Base-by-base conservation (phyloP, 306 rosid species). In the Fragaria nilgerrensis region DNA sequence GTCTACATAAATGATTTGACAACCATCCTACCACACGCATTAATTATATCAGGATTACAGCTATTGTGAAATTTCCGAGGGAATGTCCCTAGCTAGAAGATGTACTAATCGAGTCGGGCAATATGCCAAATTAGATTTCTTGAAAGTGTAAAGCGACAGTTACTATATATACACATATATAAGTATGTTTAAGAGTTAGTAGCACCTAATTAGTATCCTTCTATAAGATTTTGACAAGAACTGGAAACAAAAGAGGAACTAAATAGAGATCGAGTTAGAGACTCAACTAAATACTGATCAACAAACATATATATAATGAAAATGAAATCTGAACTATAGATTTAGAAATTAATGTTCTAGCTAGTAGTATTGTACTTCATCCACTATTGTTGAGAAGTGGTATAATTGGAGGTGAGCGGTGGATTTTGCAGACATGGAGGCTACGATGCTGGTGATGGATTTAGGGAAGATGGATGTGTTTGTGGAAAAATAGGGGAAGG, bases 81-180 rank as follows among this genome's bases (percentile, higher is more conserved):
- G 23, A 62, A 29, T 75, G 78, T 62, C 61, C 71, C 68, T 12
- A 62, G 53, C 72, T 50, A 66, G 29, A 66, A 61, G 9, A 27
- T 22, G 70, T 59, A 11, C 20, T 19, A 61, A 75, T 10, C 17
- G 55, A 74, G 77, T 59, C 15, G 44, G 59, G 71, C 59, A 75
- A 61, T 17, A 47, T 19, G 49, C 48, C 70, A 37, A 66, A 66
- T 75, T 50, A 41, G 77, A 74, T 68, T 20, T 58, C 44, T 12
- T 32, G 43, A 56, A 74, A 74, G 43, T 27, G 25, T 61, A 27
- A 12, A 13, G 13, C 13, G 44, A 16, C 13, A 1, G 19, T 63
- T 63, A 12, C 44, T 17, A 32, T 11, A 56, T 14, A n/a, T n/a
- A n/a, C n/a, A 29, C 22, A 62, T 5, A 15, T 27, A 29, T 5